A percentile compares a stretch with the other conserved stretches of the same genome.
Conservation (phyloP, 2,329 filamentous ascomycete species). For the Ceratocystis eucalypticola region DNA sequence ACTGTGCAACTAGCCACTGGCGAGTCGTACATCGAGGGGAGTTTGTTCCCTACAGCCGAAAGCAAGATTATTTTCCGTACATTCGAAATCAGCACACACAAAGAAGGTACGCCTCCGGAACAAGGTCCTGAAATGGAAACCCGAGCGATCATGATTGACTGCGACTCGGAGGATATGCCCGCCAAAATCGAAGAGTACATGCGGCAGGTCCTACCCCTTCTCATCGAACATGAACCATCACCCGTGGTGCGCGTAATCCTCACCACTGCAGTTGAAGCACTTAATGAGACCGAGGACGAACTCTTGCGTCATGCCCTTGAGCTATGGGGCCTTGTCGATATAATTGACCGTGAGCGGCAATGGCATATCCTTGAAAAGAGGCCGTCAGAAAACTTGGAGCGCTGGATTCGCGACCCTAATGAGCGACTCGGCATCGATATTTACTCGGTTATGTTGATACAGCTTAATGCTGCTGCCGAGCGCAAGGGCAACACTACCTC, state of each 20-base stretch:
- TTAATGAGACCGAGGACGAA: conserved; percentile 37
- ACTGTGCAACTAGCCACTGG: conserved; percentile 36
- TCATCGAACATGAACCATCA: conserved; percentile 47
- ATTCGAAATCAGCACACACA: conserved; percentile 25
- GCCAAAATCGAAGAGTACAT: conserved; percentile 47
- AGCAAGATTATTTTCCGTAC: conserved; percentile 21
- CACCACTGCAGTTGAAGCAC: conserved; percentile 35
- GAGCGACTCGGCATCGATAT: conserved; percentile 39
- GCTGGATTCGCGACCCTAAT: conserved; percentile 37
- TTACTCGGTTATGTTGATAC: conserved; percentile 49
- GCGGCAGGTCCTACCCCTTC: conserved; percentile 42
- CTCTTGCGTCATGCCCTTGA: conserved; percentile 46
- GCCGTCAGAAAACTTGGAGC: conserved; percentile 30
- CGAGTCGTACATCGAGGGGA: conserved; percentile 41
- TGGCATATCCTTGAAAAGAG: conserved; percentile 44
- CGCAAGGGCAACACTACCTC: conserved; percentile 48
- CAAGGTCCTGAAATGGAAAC: conserved; percentile 28
- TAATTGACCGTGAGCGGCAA: conserved; percentile 49
- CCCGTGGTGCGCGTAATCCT: conserved; percentile 47
- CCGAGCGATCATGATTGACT: conserved; percentile 43
- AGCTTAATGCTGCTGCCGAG: conserved; percentile 51
- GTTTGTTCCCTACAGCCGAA: conserved; percentile 42
- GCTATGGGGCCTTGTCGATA: conserved; percentile 51
- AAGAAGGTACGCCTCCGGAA: conserved; percentile 24
- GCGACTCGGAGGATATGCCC: conserved; percentile 46